Evolutionary conservation across 352 stramenopile genomes (phyloP).

Genomic region (Globisporangium parvum): DNA sequence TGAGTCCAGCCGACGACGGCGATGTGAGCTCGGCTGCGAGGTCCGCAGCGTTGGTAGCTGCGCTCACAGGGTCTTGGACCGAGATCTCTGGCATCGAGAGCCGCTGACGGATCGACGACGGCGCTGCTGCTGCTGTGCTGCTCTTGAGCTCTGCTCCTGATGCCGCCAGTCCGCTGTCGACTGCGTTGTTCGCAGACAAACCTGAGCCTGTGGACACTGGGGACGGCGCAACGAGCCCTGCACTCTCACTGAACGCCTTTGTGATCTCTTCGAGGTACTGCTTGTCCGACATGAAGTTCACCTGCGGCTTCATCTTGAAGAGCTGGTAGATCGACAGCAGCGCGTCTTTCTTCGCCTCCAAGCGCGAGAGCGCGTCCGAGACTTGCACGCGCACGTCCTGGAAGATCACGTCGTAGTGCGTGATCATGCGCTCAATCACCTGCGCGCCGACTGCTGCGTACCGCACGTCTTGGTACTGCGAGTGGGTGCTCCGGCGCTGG

Average conservation of each 20-base stretch:
- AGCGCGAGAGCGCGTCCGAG: slow-evolving; percentile 50
- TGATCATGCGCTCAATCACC: slow-evolving; percentile 74
- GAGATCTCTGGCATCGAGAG: slow-evolving; percentile 16
- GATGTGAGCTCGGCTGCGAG: not conserved
- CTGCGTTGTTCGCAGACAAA: slow-evolving; percentile 5
- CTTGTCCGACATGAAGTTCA: slow-evolving; percentile 60
- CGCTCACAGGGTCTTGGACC: slow-evolving; percentile 1
- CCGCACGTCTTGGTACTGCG: slow-evolving; percentile 66
- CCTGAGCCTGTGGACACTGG: not conserved
- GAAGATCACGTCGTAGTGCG: slow-evolving; percentile 73
- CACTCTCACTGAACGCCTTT: slow-evolving; percentile 41
- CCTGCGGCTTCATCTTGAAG: slow-evolving; percentile 59
- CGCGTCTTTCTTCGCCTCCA: slow-evolving; percentile 60
- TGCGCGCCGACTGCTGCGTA: slow-evolving; percentile 70
- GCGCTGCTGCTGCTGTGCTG: not conserved
- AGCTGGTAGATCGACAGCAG: slow-evolving; percentile 59
- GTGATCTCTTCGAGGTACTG: slow-evolving; percentile 64
- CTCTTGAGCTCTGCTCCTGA: not conserved
- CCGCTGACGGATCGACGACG: slow-evolving; percentile 11
- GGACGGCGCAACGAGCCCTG: slow-evolving; percentile 18
- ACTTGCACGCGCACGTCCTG: slow-evolving; percentile 57
- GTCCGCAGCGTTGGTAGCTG: not conserved
- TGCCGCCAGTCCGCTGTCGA: not conserved
- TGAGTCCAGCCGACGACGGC: not conserved
- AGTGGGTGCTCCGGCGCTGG: slow-evolving; percentile 36